phyloP scores from a whole-genome alignment of 2,329 filamentous ascomycete genomes.

The Ophiosphaerella narmari region DNA sequence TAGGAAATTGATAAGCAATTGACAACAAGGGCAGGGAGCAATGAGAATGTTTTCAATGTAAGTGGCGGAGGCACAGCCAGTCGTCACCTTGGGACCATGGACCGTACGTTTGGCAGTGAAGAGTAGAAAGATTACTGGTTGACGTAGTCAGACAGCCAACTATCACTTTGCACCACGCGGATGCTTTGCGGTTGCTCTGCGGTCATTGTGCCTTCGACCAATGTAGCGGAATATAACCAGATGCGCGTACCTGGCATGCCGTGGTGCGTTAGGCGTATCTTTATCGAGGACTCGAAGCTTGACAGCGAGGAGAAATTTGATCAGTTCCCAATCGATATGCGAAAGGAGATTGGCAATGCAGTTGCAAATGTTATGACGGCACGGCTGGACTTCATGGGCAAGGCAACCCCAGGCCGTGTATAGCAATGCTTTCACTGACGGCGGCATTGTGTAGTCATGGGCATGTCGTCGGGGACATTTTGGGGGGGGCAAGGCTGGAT shows the following conservation, averaged over 20 bases:
- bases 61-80: too few species aligned
- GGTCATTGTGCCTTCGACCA: conserved; percentile 41
- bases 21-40: too few species aligned
- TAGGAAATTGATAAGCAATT: too few species aligned
- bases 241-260: conserved; percentile 39
- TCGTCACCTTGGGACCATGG: neutral
- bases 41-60: too few species aligned
- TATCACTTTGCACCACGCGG: conserved; percentile 24
- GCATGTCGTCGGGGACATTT: conserved; percentile 42
- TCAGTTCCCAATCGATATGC: conserved; percentile 35
- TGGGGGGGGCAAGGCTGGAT: conserved; percentile 35
- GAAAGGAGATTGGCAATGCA: conserved; percentile 33
- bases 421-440: too few species aligned
- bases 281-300: conserved; percentile 35
- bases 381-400: conserved; percentile 33
- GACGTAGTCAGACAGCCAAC: conserved; percentile 9
- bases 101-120: neutral
- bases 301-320: conserved; percentile 35
- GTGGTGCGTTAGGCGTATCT: conserved; percentile 40
- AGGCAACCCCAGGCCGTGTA: neutral
- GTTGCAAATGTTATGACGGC: conserved; percentile 33
- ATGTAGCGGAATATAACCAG: conserved; percentile 40
- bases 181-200: conserved; percentile 40
- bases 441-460: conserved; percentile 24
- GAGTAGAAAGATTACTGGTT: neutral